Conservation (phyloP, 306 rosid species). For the Hippophae tibetana region DNA sequence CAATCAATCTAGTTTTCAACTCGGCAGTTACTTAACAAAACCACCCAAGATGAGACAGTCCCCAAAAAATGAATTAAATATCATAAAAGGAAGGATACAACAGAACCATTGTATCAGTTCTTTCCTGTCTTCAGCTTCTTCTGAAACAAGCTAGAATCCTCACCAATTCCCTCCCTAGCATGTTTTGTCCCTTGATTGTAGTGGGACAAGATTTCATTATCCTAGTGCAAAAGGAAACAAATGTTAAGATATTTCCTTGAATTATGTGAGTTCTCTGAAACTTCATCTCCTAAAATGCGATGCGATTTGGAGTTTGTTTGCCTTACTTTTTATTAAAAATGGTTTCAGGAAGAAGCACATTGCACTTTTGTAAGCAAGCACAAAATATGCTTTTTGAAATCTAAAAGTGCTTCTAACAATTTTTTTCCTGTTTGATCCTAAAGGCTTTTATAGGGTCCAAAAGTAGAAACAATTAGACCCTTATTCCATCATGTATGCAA, state of each 20-base stretch:
- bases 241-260: constrained; percentile 15
- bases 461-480: neutral
- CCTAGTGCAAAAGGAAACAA: constrained; percentile 36
- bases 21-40: constrained; percentile 18
- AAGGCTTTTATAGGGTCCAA: neutral
- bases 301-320: too few relatives aligned
- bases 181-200: constrained; percentile 40
- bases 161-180: constrained; percentile 33
- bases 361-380: too few relatives aligned
- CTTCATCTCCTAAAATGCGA: too few relatives aligned
- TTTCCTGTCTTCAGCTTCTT: constrained; percentile 64
- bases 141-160: constrained; percentile 46
- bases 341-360: too few relatives aligned
- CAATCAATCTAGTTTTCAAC: constrained; percentile 39
- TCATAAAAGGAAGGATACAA: neutral
- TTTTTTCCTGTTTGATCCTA: too few relatives aligned
- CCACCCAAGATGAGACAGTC: neutral
- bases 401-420: too few relatives aligned
- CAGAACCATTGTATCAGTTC: constrained; percentile 38
- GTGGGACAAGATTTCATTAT: constrained; percentile 29
- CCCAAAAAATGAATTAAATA: constrained; percentile 51
- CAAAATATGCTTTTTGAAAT: too few relatives aligned
- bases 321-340: too few relatives aligned
- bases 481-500: neutral
- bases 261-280: neutral